Base-by-base conservation (phyloP, 176 grass and related monocot genomes). In the Carex myosuroides region DNA sequence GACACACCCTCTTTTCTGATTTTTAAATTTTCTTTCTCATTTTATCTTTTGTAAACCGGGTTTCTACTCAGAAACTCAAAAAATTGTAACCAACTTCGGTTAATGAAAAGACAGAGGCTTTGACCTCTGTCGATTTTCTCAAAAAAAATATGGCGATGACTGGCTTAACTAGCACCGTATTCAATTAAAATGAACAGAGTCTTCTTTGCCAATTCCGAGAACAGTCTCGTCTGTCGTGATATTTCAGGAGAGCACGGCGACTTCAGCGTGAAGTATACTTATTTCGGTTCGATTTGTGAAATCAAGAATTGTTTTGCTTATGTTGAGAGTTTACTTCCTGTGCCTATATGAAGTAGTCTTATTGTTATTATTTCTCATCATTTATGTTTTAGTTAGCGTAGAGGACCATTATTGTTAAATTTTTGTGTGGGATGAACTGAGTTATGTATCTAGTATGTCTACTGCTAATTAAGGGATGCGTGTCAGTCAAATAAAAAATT, bases 291-390 rank as follows among this genome's bases (percentile, higher is more conserved):
- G 46, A 11, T 10, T 46, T 75, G 41, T 50, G 70, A 75, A 52
- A 75, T 21, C 18, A 75, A 75, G 39, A 46, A 75, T 75, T 75
- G 70, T 46, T 75, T 46, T 75, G 17, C 70, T 21, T 75, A 75
- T 75, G 70, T 75, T 75, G 70, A 75, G 70, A 75, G 70, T 41
- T 75, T 75, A 2, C 70, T 75, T 75, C 70, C 70, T 50, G 70
- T 75, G 6, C 70, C 70, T 3, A n/a, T 13, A 75, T 44, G 62
- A 64, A 64, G 62, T 32, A 50, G 46, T 50, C 46, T 50, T 50
- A 50, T 50, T 50, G 9, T 50, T 50, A 12, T 50, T 50, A 50
- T 50, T 2, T 50, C 46, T 50, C 46, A 50, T 50, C 10, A 10
- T 50, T 50, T 64, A 13, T 48, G 46, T 48, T 48, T 48, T 48